Evolutionary conservation across 2,329 filamentous ascomycete genomes (phyloP), one percentile per base, ranked within the genome.

Genomic region (Pyrenophora teres): DNA sequence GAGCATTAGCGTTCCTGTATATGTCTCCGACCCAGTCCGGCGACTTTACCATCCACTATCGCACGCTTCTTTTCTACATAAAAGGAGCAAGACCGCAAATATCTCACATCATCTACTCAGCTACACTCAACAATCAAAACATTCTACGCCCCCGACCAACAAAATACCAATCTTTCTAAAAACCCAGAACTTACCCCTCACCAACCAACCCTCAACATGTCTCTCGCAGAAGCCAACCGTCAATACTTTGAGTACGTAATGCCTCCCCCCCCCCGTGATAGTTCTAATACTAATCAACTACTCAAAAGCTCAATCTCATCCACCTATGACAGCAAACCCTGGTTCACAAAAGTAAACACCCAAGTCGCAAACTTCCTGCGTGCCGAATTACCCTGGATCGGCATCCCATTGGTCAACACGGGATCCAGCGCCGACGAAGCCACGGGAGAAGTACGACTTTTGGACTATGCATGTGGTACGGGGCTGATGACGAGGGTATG

Each of bases 391-490:
- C 77, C 80, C 45, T 89, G 88, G 76, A 81, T 90, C 50, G 85
- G 84, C 36, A 80, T 83, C 19, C 77, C 82, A 46, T 86, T 84
- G 75, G 71, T 73, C 38, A 78, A 70, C 23, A 53, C 46, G 1
- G 59, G 16, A 2, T 46, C 59, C 9, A 72, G 72, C 7, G 15
- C 15, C 15, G 67, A 69, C 12, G 68, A 71, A 1, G 66, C 59
- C 9, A 67, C 56, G 7, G 49, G 64, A 21, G 57, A 69, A 40
- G 64, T 84, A 36, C 80, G 81, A 92, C 21, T 46, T n/a, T 16
- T 46, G 2, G 89, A 92, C 68, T 92, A 92, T 71, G 89, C 89
- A 13, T 92, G 88, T 66, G 89, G 89, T 7, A 86, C 87, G 5
- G 87, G 87, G 2, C 72, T 83, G 47, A 77, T 89, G 56, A 87